Evolutionary conservation across 2,329 filamentous ascomycete genomes (phyloP).

Genomic region (Ophiostoma novo-ulmi): DNA sequence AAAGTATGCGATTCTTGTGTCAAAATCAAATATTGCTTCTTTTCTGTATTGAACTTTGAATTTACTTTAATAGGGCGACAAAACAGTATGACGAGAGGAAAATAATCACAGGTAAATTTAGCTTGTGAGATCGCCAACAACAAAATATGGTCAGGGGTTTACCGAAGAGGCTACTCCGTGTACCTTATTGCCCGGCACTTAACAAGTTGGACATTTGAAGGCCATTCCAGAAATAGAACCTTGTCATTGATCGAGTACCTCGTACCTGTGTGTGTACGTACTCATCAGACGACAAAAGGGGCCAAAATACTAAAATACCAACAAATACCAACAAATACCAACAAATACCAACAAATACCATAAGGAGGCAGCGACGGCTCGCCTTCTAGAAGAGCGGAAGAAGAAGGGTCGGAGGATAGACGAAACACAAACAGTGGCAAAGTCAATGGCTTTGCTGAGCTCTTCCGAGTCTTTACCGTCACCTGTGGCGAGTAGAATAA

Average conservation of each 20-base stretch:
- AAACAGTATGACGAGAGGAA: neutral
- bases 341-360: neutral
- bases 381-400: constrained; percentile 4
- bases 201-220: neutral
- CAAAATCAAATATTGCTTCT: neutral
- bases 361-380: neutral
- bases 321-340: neutral
- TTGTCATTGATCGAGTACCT: neutral
- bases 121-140: neutral
- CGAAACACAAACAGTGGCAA: neutral
- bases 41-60: too few relatives aligned
- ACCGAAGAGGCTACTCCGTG: neutral
- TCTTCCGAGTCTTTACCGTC: neutral
- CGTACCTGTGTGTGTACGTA: too few relatives aligned
- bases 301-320: neutral
- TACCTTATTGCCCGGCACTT: neutral
- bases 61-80: neutral
- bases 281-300: neutral
- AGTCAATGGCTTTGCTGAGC: neutral
- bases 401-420: neutral
- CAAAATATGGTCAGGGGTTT: neutral
- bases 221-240: neutral
- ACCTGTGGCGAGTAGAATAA: neutral
- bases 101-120: neutral
- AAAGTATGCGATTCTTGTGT: neutral